phyloP scores from a whole-genome alignment of 495 filamentous ascomycete species.

The Podospora sp. region DNA sequence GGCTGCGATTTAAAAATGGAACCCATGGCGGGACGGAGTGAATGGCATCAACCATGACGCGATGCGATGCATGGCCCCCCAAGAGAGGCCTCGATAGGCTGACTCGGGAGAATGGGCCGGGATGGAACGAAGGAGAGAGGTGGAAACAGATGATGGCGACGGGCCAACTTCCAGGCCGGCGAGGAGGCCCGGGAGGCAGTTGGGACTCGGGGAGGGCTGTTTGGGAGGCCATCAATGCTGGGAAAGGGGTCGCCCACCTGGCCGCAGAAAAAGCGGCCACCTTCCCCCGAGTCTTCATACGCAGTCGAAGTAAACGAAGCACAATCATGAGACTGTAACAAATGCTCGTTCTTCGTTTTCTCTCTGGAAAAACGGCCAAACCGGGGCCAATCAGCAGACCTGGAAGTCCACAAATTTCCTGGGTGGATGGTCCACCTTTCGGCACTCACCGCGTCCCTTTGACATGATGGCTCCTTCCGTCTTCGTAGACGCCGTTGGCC shows the following conservation, averaged over 20 bases:
- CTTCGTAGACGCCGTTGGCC: background rate
- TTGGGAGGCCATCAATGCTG: background rate
- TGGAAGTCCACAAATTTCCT: background rate
- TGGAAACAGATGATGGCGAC: background rate
- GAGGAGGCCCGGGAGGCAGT: background rate
- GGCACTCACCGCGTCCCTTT: background rate
- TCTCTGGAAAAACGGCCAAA: background rate
- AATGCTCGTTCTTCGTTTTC: background rate
- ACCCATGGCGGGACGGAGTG: background rate
- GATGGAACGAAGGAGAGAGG: background rate
- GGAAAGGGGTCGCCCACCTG: background rate
- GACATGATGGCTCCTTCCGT: conserved; percentile 3
- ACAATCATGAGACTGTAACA: background rate
- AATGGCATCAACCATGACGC: background rate
- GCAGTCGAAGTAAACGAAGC: background rate
- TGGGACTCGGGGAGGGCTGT: background rate
- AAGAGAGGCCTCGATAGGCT: background rate
- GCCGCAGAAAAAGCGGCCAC: conserved; percentile 9
- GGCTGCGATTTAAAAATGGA: background rate
- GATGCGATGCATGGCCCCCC: background rate
- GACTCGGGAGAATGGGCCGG: background rate
- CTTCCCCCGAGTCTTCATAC: background rate
- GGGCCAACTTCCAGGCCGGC: background rate
- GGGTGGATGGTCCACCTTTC: background rate
- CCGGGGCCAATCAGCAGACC: background rate